Conservation (phyloP, 2,329 filamentous ascomycete genomes). For the Phyllachora maydis region DNA sequence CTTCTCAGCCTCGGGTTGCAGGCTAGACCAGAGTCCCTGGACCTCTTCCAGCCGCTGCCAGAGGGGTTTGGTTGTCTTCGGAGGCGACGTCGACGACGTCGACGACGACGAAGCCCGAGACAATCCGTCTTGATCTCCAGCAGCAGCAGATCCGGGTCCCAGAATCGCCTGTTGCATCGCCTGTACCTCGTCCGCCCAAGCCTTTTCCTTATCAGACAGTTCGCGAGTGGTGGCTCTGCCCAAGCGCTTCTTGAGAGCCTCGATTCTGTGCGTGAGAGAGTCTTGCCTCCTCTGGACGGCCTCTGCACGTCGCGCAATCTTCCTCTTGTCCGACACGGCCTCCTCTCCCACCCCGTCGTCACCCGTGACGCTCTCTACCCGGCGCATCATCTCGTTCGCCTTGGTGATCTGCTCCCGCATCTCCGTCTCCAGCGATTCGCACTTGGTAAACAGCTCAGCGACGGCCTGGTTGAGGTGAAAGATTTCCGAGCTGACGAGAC, state of each 20-base stretch:
- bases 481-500: conserved; percentile 49
- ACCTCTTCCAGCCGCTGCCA: conserved; percentile 37
- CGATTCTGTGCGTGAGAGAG: conserved; percentile 35
- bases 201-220: conserved; percentile 40
- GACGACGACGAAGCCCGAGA: too few relatives aligned
- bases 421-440: conserved; percentile 46
- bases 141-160: too few relatives aligned
- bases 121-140: too few relatives aligned
- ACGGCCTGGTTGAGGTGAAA: conserved; percentile 47
- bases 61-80: conserved; percentile 23
- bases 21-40: conserved; percentile 27
- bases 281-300: conserved; percentile 33
- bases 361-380: conserved; percentile 45
- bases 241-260: conserved; percentile 30
- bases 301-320: conserved; percentile 36
- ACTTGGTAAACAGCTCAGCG: conserved; percentile 52
- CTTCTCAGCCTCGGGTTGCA: conserved; percentile 27
- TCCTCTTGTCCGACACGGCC: conserved; percentile 24
- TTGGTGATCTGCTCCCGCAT: conserved; percentile 46
- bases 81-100: conserved; percentile 11
- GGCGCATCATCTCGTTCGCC: conserved; percentile 41
- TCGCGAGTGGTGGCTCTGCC: conserved; percentile 24
- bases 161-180: conserved; percentile 12
- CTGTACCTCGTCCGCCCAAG: conserved; percentile 23
- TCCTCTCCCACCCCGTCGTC: conserved; percentile 32